Evolutionary conservation across 2,329 filamentous ascomycete species (phyloP).

Genomic region (Lasiodiplodia gonubiensis): DNA sequence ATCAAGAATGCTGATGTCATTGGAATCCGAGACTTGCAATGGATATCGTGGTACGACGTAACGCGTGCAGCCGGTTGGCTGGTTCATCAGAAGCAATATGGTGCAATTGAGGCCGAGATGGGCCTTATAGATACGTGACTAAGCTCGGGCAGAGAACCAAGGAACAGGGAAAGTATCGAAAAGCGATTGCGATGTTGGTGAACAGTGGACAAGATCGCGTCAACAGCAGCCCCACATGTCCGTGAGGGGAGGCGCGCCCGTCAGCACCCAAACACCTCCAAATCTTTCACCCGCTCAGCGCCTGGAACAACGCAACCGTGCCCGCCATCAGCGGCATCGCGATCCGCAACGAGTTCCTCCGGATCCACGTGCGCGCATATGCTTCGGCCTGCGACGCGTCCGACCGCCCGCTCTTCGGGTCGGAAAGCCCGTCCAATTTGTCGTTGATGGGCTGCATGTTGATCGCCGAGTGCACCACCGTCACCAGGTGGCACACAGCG

Average conservation of each 20-base stretch:
- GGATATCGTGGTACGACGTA: not conserved
- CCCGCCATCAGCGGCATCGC: conserved; percentile 45
- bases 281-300: conserved; percentile 3
- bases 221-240: not conserved
- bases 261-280: conserved; percentile 13
- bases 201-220: not conserved
- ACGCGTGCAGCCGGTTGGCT: not conserved
- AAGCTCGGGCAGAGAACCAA: not conserved
- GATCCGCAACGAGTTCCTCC: conserved; percentile 44
- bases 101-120: not conserved
- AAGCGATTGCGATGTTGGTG: not conserved
- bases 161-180: not conserved
- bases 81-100: not conserved
- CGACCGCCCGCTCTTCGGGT: conserved; percentile 39
- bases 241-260: not conserved
- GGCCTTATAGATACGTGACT: not conserved
- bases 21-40: not conserved
- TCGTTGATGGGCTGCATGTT: conserved; percentile 61
- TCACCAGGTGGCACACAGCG: conserved; percentile 53
- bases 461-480: conserved; percentile 55
- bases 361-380: conserved; percentile 45
- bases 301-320: conserved; percentile 41
- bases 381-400: conserved; percentile 41
- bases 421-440: conserved; percentile 52
- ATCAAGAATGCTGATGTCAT: conserved; percentile 1